Conservation (phyloP, 148 eudicot species). For the Selenicereus undatus region DNA sequence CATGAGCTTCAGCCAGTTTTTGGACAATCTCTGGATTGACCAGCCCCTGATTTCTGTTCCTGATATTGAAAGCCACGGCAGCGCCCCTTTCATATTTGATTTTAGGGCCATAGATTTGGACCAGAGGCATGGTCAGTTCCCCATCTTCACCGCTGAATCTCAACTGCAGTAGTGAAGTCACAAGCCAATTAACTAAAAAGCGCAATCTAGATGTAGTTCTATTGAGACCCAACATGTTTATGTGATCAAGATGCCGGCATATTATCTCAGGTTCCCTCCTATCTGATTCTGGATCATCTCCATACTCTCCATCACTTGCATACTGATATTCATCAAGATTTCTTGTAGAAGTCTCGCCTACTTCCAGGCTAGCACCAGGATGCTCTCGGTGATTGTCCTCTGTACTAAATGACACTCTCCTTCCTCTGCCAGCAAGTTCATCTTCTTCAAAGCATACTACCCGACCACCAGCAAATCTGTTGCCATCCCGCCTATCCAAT, state of each 20-base stretch:
- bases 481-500: conserved; percentile 77
- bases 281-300: conserved; percentile 49
- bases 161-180: conserved; percentile 76
- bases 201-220: conserved; percentile 75
- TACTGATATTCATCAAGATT: conserved; percentile 61
- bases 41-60: conserved; percentile 57
- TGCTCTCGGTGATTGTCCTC: conserved; percentile 55
- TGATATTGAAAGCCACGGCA: conserved; percentile 86
- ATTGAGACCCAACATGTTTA: conserved; percentile 91
- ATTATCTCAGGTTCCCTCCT: conserved; percentile 82
- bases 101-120: conserved; percentile 94
- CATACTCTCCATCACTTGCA: conserved; percentile 63
- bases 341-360: conserved; percentile 47
- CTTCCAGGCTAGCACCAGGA: conserved; percentile 45
- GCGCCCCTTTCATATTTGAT: conserved; percentile 96
- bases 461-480: conserved; percentile 55
- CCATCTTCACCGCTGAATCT: conserved; percentile 54
- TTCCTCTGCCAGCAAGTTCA: conserved; percentile 54
- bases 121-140: conserved; percentile 37
- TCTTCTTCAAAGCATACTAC: conserved; percentile 65
- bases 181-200: conserved; percentile 89
- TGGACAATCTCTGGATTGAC: conserved; percentile 77
- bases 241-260: conserved; percentile 87
- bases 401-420: conserved; percentile 68
- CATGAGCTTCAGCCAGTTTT: conserved; percentile 74